Percentiles rank a stretch among this genome's conserved stretches.
These are phyloP conservation scores for Podospora pseudopauciseta DNA, from an alignment of 495 filamentous ascomycete genomes.

Conservation along the genomic window DNA sequence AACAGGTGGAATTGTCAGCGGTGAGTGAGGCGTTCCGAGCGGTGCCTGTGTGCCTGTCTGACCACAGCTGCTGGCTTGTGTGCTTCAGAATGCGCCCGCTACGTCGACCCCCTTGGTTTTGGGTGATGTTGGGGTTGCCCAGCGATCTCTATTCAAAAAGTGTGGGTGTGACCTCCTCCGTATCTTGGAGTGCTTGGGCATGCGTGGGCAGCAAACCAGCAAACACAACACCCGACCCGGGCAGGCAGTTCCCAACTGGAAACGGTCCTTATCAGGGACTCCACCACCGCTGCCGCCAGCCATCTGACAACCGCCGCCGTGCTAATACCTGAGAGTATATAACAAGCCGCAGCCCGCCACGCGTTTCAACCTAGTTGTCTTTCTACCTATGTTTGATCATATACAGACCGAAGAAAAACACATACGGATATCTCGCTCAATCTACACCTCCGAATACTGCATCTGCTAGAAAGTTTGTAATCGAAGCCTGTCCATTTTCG, in stretches of 20 bases:
- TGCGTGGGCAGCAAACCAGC: background rate
- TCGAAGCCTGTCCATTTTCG: background rate
- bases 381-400: background rate
- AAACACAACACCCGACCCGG: background rate
- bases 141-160: background rate
- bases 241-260: background rate
- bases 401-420: background rate
- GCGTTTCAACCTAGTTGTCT: background rate
- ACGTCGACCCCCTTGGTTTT: background rate
- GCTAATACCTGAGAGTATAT: background rate
- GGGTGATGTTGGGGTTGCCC: background rate
- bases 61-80: background rate
- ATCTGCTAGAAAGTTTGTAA: background rate
- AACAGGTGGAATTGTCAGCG: background rate
- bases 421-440: background rate
- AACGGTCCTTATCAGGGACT: conserved; percentile 11
- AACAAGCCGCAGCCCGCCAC: background rate
- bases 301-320: background rate
- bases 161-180: conserved; percentile 3
- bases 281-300: background rate
- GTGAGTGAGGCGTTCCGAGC: background rate
- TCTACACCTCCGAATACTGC: background rate
- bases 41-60: background rate
- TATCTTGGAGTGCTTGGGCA: background rate
- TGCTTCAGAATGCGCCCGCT: background rate